Percentiles rank a stretch among this genome's conserved stretches.
Evolutionary conservation across 2,329 filamentous ascomycete species (phyloP).

Genomic region (Phialocephala sp.): DNA sequence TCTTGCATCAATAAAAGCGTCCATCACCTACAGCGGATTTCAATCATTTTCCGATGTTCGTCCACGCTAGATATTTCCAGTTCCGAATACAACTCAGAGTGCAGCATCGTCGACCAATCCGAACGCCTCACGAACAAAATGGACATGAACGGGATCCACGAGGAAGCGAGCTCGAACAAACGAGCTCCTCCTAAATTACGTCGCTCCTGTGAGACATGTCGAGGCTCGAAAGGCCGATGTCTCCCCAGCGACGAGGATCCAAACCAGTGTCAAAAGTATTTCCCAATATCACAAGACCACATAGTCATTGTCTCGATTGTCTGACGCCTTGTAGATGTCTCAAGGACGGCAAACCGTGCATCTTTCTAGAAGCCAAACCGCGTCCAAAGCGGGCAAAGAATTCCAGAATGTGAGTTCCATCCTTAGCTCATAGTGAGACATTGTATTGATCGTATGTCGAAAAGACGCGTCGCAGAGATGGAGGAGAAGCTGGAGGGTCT

Average conservation of each 20-base stretch:
- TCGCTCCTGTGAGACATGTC: conserved; percentile 57
- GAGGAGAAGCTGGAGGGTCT: conserved; percentile 42
- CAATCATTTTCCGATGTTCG: neutral
- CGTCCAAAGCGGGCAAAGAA: conserved; percentile 55
- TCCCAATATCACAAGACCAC: neutral
- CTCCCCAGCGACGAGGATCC: conserved; percentile 52
- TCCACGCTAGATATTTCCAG: neutral
- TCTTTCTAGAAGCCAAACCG: conserved; percentile 56
- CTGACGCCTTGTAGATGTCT: conserved; percentile 24
- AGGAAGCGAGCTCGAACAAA: conserved; percentile 6
- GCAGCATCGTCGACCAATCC: neutral
- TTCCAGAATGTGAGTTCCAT: conserved; percentile 39
- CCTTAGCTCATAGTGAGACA: neutral
- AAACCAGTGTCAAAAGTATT: conserved; percentile 58
- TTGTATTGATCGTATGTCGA: neutral
- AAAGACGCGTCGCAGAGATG: conserved; percentile 43
- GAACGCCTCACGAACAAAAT: neutral
- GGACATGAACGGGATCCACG: neutral
- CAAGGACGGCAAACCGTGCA: conserved; percentile 31
- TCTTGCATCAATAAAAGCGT: neutral
- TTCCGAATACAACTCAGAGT: neutral
- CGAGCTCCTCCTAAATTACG: conserved; percentile 18
- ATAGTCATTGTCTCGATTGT: neutral
- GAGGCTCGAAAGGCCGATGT: conserved; percentile 59
- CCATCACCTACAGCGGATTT: neutral